phyloP scores from a whole-genome alignment of 2,329 filamentous ascomycete genomes.

The Fusarium udum region DNA sequence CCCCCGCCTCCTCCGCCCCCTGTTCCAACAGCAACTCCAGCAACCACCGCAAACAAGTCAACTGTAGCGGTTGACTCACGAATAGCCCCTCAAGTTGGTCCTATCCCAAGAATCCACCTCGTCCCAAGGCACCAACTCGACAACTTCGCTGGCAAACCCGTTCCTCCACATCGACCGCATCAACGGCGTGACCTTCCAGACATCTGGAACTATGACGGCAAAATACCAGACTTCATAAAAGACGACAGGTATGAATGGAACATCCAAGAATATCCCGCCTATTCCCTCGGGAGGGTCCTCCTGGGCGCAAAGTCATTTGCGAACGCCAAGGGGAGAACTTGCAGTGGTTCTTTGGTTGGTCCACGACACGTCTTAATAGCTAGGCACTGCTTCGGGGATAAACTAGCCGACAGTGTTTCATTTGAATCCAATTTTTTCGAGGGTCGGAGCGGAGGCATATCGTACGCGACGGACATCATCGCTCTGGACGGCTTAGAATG shows the following conservation, averaged over 20 bases:
- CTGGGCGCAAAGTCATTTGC: neutral
- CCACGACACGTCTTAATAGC: constrained; percentile 15
- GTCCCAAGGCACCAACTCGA: neutral
- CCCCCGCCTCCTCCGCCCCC: neutral
- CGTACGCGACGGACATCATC: neutral
- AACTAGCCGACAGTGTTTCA: neutral
- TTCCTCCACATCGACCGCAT: neutral
- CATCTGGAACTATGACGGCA: neutral
- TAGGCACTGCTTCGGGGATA: neutral
- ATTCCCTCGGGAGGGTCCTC: neutral
- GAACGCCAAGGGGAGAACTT: neutral
- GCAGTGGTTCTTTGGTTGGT: constrained; percentile 13
- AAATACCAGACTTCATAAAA: neutral
- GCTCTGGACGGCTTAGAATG: neutral
- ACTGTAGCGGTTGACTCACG: no score
- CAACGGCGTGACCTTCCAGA: neutral
- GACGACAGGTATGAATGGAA: constrained; percentile 3
- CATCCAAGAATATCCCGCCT: constrained; percentile 3
- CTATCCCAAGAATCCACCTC: neutral
- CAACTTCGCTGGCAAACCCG: neutral
- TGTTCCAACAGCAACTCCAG: neutral
- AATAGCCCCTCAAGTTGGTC: neutral
- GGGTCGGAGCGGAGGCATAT: neutral
- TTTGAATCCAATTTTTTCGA: constrained; percentile 3
- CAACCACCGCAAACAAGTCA: neutral